Conservation (phyloP, 2,329 filamentous ascomycete genomes). For the Corinectria fuckeliana region DNA sequence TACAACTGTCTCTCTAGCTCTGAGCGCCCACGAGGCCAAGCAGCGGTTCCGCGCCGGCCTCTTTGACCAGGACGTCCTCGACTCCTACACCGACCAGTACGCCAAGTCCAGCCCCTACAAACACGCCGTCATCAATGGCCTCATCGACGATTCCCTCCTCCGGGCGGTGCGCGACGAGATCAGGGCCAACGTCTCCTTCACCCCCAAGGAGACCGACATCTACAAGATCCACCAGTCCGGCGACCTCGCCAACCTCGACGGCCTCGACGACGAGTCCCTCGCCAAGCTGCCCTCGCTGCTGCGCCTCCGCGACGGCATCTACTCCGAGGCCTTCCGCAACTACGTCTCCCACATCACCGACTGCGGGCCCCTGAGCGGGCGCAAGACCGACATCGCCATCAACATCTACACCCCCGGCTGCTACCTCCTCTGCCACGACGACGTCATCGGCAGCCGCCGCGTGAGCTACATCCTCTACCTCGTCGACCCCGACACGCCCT, state of each 20-base stretch:
- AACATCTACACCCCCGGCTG: constrained; percentile 98
- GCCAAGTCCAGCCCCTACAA: constrained; percentile 77
- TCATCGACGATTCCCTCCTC: constrained; percentile 83
- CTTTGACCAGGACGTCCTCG: constrained; percentile 65
- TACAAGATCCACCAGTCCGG: constrained; percentile 99
- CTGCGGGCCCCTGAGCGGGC: constrained; percentile 85
- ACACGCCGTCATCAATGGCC: constrained; percentile 83
- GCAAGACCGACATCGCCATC: constrained; percentile 99
- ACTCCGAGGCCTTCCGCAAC: constrained; percentile 86
- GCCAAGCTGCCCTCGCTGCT: constrained; percentile 89
- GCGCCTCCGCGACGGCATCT: constrained; percentile 89
- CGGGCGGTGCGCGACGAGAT: constrained; percentile 89
- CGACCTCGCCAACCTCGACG: constrained; percentile 95
- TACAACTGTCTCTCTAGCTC: constrained; percentile 44
- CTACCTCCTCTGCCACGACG: constrained; percentile 95
- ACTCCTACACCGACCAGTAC: constrained; percentile 67
- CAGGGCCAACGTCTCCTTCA: constrained; percentile 89
- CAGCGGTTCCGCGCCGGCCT: constrained; percentile 70
- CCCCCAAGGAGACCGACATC: constrained; percentile 98
- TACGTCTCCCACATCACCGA: constrained; percentile 88
- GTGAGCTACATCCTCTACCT: constrained; percentile 98
- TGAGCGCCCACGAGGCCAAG: constrained; percentile 57
- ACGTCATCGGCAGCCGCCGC: constrained; percentile 95
- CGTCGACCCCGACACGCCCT: constrained; percentile 87
- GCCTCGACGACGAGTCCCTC: constrained; percentile 84